Evolutionary conservation across 345 rosid genomes (phyloP).

Genomic region (Crucihimalaya himalaica): DNA sequence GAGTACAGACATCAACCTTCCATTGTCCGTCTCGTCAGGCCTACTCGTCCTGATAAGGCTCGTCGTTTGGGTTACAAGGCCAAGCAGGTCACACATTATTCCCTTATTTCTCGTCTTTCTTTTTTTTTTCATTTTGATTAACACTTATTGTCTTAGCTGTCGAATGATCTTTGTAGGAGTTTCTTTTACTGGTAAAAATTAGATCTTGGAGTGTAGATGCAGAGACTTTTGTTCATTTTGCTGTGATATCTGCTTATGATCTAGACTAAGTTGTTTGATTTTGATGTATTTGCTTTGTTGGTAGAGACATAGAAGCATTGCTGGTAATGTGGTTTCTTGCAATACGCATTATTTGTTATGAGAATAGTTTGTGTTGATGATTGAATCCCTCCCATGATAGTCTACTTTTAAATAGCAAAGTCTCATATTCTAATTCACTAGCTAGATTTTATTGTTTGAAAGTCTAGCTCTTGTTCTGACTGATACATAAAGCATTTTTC

Average conservation of each 20-base stretch:
- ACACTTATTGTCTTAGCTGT: not conserved
- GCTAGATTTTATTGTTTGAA: not conserved
- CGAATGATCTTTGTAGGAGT: not conserved
- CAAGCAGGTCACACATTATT: conserved; percentile 62
- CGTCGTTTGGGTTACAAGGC: conserved; percentile 97
- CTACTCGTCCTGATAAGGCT: conserved; percentile 98
- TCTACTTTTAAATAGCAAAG: conserved; percentile 27
- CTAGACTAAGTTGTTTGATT: not conserved
- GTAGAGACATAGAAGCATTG: not conserved
- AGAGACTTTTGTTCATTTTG: not conserved
- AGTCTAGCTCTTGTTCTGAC: not conserved
- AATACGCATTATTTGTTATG: not conserved
- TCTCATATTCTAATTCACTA: not conserved
- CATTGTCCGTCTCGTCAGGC: conserved; percentile 79
- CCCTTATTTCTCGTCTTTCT: not conserved
- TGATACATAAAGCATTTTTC: not conserved
- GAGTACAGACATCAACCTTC: conserved; percentile 97
- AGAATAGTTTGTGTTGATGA: conserved; percentile 30
- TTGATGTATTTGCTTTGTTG: not conserved
- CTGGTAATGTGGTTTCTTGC: conserved; percentile 44
- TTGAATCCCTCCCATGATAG: conserved; percentile 45
- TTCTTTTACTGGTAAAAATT: not conserved
- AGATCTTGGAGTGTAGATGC: not conserved
- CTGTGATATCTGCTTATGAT: not conserved
- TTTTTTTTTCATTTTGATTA: too few relatives aligned